Evolutionary conservation across 768 basidiomycete genomes (phyloP), one percentile per base, ranked within the genome.

Genomic region (Boletellus emodensis): DNA sequence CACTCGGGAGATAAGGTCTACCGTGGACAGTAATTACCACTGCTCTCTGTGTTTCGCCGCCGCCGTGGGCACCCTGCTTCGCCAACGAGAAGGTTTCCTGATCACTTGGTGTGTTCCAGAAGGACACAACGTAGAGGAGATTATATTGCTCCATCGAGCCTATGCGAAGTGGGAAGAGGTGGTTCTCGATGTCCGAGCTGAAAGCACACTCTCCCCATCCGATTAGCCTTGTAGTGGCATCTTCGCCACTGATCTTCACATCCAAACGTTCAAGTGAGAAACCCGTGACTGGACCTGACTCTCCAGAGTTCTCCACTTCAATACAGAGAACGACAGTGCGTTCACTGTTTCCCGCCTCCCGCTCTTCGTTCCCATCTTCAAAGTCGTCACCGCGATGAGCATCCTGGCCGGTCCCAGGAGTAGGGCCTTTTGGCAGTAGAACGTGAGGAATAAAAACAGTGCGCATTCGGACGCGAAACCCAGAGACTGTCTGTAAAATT

Each of bases 381-480:
- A 75, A 72, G 40, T 70, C 69, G 36, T 61, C 49, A 33, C 46
- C 59, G 24, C 68, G 65, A 17, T 47, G 33, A 15, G 52, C 48
- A 26, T 72, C 74, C 6, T 74, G 74, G 4, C 63, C 51, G 4
- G 64, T 63, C 12, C 63, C 57, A 13, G 43, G 47, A 33, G 44
- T 10, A 32, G 58, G 40, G 15, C 47, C 52, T 50, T 76, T 76
- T 2, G 83, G 81, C 4, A 91, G 70, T 40, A 92, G 74, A 18
- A 94, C 80, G 57, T 90, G 85, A 0, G 94, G 94, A 11, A 94
- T 84, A 56, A 94, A 91, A 6, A 93, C 87, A 0, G 92, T 94
- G n/a, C 92, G 80, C 94, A 95, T 95, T 32, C 92, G 83, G 22
- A 96, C 87, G 18, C 84, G 79, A 67, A 96, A 87, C 4, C 91